A percentile compares a stretch with the other conserved stretches of the same genome.
Conservation (phyloP, 129 eudicot species). For the Flaveria robusta region DNA sequence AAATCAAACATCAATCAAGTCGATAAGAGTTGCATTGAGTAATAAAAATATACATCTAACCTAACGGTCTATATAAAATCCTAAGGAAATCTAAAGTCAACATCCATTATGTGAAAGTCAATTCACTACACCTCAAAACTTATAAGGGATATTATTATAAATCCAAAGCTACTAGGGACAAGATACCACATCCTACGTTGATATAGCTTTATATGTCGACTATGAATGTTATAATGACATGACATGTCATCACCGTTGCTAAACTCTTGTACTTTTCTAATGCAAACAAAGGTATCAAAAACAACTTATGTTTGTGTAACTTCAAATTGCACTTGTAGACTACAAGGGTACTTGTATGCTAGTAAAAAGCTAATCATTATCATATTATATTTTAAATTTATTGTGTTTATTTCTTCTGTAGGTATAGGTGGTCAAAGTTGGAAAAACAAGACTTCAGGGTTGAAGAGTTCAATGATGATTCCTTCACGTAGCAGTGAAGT, state of each 20-base stretch:
- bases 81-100: neutral
- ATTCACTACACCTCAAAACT: neutral
- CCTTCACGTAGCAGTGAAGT: too few relatives aligned
- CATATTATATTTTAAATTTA: too few relatives aligned
- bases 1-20: too few relatives aligned
- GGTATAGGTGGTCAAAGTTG: too few relatives aligned
- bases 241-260: neutral
- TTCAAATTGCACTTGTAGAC: neutral
- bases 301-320: slow-evolving; percentile 9
- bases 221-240: neutral
- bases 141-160: neutral
- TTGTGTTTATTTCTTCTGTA: too few relatives aligned
- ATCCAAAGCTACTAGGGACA: neutral
- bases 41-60: too few relatives aligned
- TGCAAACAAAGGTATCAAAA: neutral
- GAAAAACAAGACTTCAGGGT: too few relatives aligned
- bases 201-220: neutral
- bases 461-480: too few relatives aligned
- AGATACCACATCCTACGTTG: neutral
- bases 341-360: too few relatives aligned
- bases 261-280: neutral
- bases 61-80: neutral
- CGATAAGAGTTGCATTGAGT: too few relatives aligned
- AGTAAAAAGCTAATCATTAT: too few relatives aligned
- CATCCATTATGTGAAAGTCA: neutral